phyloP scores from a whole-genome alignment of 73 alveolate genomes.

The Tetrahymena thermophila region DNA sequence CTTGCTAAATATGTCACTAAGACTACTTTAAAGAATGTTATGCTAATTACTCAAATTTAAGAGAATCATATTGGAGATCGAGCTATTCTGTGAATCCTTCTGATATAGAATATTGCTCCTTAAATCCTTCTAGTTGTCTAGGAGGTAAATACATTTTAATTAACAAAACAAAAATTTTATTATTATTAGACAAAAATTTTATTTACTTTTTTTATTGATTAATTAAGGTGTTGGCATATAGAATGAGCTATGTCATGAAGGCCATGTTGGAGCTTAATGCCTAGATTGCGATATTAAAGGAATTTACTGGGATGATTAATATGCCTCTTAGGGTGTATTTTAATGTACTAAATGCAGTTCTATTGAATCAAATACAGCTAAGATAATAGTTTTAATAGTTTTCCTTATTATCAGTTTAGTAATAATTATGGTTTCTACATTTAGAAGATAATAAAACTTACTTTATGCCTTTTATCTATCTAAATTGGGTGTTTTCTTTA shows the following conservation, averaged over 20 bases:
- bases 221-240: not conserved
- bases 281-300: not conserved
- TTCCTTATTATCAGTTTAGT: not conserved
- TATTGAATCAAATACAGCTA: not conserved
- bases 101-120: not conserved
- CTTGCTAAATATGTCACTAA: not conserved
- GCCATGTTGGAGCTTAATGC: not conserved
- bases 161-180: no score
- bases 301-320: not conserved
- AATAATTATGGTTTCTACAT: not conserved
- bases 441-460: not conserved
- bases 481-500: not conserved
- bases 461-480: not conserved
- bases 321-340: not conserved
- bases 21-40: not conserved
- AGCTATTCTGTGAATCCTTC: not conserved
- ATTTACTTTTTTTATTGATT: no score
- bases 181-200: no score
- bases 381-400: no score
- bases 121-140: not conserved
- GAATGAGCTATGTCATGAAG: not conserved
- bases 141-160: not conserved
- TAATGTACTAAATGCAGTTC: not conserved
- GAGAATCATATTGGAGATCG: not conserved
- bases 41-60: not conserved